Evolutionary conservation across 441 rosid species (phyloP).

Genomic region (Aquilaria agallochum): DNA sequence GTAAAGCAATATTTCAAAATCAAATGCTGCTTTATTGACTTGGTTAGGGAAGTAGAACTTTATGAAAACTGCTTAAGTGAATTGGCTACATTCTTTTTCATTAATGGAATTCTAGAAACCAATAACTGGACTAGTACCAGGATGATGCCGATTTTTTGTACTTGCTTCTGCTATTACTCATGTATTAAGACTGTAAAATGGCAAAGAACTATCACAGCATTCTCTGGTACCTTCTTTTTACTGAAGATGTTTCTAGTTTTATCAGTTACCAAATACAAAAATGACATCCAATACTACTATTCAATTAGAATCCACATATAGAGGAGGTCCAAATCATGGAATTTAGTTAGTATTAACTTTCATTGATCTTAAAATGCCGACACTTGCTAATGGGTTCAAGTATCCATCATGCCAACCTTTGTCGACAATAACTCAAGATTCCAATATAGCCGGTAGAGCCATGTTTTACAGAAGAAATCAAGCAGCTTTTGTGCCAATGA

Average conservation of each 20-base stretch:
- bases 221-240: slow-evolving; percentile 19
- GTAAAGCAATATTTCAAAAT: slow-evolving; percentile 20
- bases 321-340: too few relatives aligned
- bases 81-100: slow-evolving; percentile 29
- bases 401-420: too few relatives aligned
- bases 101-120: slow-evolving; percentile 24
- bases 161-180: slow-evolving; percentile 33
- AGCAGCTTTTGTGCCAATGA: too few relatives aligned
- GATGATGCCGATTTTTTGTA: slow-evolving; percentile 24
- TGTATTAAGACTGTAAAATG: slow-evolving; percentile 29
- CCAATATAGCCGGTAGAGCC: too few relatives aligned
- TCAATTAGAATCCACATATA: too few relatives aligned
- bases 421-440: too few relatives aligned
- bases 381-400: too few relatives aligned
- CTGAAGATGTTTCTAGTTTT: slow-evolving; percentile 13
- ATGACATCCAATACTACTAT: slow-evolving; percentile 9
- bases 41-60: slow-evolving; percentile 27
- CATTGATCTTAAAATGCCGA: too few relatives aligned
- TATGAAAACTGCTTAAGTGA: slow-evolving; percentile 37
- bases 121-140: slow-evolving; percentile 23
- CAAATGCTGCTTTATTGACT: slow-evolving; percentile 6
- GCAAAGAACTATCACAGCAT: slow-evolving; percentile 24
- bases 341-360: too few relatives aligned
- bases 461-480: too few relatives aligned
- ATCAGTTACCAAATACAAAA: slow-evolving; percentile 5